Base-by-base conservation (phyloP, 129 eudicot species). In the Chrysanthemum makinoi region DNA sequence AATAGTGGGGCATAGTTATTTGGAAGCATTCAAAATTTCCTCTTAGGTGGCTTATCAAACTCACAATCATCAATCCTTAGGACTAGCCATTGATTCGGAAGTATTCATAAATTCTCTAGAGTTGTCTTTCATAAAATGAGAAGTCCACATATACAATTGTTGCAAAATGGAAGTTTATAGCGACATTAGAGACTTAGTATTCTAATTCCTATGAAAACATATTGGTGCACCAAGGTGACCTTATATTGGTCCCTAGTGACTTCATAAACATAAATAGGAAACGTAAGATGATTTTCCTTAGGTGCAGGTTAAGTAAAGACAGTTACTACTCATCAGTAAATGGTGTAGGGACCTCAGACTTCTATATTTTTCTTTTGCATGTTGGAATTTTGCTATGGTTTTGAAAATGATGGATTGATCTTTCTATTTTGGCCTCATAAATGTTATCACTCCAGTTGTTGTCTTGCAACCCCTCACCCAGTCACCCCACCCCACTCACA, bases 361-460 rank as follows among this genome's bases (percentile, higher is more conserved):
- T n/a, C 3, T 52, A 62, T 62, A 62, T 17, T 70, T 58, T 77
- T 33, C 24, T 35, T 66, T 58, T 72, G 53, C 47, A 73, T 58
- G 62, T 35, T 72, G 73, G 67, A 62, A 65, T 62, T 65, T 79
- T 72, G 79, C 55, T 53, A 69, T 81, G 62, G 62, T 60, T 59
- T 43, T 72, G 78, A 72, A 66, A 39, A 66, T 54, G 85, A 81
- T 71, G 65, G 79, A 52, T 58, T 49, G 72, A 62, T 59, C 75
- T 26, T 80, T 76, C 49, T 71, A 72, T 62, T 35, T 50, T 76
- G 72, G 75, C 85, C 85, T 76, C 81, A 76, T 58, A 76, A 81
- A 72, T 62, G 53, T 81, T 72, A 81, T 81, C 85, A 64, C 74
- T 46, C 66, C 68, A 20, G 26, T 60, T 75, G 62, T 20, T 19